These are phyloP conservation scores for Cornus florida DNA, from an alignment of 148 eudicot genomes.

Conservation along the genomic window DNA sequence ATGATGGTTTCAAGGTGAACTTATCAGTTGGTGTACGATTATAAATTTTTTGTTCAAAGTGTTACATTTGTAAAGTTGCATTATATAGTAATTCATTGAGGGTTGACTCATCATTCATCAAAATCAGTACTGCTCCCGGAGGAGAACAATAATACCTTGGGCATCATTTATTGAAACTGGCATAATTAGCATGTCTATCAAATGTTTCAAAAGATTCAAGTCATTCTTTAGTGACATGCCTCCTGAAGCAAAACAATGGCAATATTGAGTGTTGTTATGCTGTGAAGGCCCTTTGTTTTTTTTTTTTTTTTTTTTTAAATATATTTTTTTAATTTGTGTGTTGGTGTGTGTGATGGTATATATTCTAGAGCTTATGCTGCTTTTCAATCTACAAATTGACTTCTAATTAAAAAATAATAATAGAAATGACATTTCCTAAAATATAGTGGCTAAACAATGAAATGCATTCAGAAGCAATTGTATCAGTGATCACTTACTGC, in stretches of 20 bases:
- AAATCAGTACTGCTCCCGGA: background rate
- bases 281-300: background rate
- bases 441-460: too few species aligned
- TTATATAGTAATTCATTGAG: background rate
- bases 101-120: background rate
- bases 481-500: too few species aligned
- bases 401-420: too few species aligned
- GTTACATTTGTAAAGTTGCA: background rate
- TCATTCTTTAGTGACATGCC: background rate
- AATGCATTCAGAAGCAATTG: too few species aligned
- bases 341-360: background rate
- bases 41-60: background rate
- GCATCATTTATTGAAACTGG: background rate
- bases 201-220: background rate
- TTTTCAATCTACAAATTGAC: too few species aligned
- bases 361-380: too few species aligned
- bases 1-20: too few species aligned
- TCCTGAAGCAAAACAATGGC: background rate
- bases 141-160: background rate
- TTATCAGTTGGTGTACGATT: too few species aligned
- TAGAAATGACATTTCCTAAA: too few species aligned
- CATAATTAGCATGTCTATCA: background rate
- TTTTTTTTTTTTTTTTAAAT: background rate
- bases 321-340: background rate
- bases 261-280: background rate